Conservation (phyloP, 306 rosid genomes). For the Rosa persica region DNA sequence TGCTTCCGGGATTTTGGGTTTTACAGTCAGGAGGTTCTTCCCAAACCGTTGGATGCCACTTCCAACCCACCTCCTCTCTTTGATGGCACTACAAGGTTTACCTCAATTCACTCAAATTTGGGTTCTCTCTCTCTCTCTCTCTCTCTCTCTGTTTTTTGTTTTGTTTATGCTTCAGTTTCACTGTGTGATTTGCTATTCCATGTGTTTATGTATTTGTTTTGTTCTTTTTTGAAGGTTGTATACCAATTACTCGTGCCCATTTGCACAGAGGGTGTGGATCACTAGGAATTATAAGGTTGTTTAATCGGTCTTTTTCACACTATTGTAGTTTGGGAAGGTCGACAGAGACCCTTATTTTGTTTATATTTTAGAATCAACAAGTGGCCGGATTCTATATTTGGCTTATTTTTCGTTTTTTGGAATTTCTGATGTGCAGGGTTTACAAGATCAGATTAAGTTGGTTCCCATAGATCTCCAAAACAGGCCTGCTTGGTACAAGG, state of each 20-base stretch:
- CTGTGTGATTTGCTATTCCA: background rate
- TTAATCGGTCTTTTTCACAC: background rate
- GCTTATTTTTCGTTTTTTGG: background rate
- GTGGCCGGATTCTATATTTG: background rate
- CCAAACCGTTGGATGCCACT: conserved; percentile 51
- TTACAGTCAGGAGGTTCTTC: conserved; percentile 38
- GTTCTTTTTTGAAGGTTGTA: conserved; percentile 54
- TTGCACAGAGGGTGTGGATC: conserved; percentile 88
- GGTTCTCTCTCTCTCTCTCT: too few relatives aligned
- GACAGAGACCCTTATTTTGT: background rate
- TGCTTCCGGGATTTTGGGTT: background rate
- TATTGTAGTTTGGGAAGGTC: background rate
- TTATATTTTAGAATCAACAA: background rate
- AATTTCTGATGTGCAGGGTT: conserved; percentile 46
- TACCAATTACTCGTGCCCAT: conserved; percentile 55
- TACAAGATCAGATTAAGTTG: conserved; percentile 64
- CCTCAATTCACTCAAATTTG: background rate
- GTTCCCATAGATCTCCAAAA: conserved; percentile 57
- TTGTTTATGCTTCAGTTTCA: background rate
- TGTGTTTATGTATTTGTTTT: background rate
- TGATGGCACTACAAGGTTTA: conserved; percentile 83
- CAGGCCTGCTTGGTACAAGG: conserved; percentile 88
- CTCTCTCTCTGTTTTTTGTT: too few relatives aligned
- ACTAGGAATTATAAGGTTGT: conserved; percentile 72
- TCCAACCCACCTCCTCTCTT: conserved; percentile 71